A percentile compares a stretch with the other conserved stretches of the same genome.
Conservation (phyloP, 306 rosid species). For the Astragalus glycyphyllos region DNA sequence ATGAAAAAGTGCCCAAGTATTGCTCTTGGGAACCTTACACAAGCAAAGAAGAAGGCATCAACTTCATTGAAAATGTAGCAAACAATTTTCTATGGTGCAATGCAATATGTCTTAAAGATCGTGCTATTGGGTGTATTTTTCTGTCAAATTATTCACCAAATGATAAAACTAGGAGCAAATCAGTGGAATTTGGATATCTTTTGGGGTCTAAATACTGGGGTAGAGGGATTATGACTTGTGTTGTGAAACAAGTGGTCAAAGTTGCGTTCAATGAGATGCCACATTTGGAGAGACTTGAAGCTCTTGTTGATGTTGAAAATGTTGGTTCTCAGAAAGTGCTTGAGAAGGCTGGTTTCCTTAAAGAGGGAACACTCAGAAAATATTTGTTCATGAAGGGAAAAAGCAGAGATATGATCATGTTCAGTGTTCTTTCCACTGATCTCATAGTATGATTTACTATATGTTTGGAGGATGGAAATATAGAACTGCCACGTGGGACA, state of each 20-base stretch:
- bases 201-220: conserved; percentile 70
- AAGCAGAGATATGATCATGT: conserved; percentile 58
- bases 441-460: not conserved
- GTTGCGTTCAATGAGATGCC: conserved; percentile 55
- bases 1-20: conserved; percentile 57
- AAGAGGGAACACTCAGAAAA: conserved; percentile 71
- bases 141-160: conserved; percentile 37
- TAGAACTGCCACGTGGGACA: no score
- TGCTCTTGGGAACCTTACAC: conserved; percentile 70
- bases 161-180: conserved; percentile 46
- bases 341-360: conserved; percentile 72
- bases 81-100: conserved; percentile 55
- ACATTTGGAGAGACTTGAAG: conserved; percentile 76
- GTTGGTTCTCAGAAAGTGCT: conserved; percentile 70
- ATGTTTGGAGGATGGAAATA: no score
- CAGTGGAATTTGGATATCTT: conserved; percentile 64
- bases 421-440: conserved; percentile 57
- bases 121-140: conserved; percentile 64
- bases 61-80: conserved; percentile 47
- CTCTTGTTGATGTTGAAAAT: conserved; percentile 70
- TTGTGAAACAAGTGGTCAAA: conserved; percentile 59
- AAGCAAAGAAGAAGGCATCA: conserved; percentile 55
- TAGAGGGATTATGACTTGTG: conserved; percentile 67
- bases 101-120: conserved; percentile 63
- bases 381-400: conserved; percentile 50